Evolutionary conservation across 306 rosid species (phyloP).

Genomic region (Nissolia schottii): DNA sequence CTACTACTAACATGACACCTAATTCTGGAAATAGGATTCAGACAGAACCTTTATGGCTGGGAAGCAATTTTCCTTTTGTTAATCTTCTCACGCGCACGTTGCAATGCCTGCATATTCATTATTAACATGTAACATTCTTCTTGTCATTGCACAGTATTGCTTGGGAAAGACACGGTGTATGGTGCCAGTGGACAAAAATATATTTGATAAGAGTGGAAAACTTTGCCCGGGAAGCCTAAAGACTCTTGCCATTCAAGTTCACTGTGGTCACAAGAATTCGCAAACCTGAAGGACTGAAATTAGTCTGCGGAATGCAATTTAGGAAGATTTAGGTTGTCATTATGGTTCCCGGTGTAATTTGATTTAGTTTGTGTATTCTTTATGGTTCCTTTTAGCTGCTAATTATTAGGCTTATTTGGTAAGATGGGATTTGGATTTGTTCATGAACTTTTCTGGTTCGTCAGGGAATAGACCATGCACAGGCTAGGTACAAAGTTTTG

Average conservation of each 20-base stretch:
- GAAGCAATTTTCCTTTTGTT: no score
- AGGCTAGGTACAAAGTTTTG: not conserved
- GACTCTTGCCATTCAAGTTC: conserved; percentile 7
- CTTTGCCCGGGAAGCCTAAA: not conserved
- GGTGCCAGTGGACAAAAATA: conserved; percentile 5
- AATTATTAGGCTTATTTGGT: not conserved
- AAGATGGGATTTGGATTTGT: not conserved
- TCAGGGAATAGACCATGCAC: not conserved
- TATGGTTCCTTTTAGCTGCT: not conserved
- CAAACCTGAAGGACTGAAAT: not conserved
- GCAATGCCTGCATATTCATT: not conserved
- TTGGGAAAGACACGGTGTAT: conserved; percentile 13
- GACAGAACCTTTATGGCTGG: no score
- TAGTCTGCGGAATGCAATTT: not conserved
- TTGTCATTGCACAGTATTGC: not conserved
- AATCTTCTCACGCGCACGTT: not conserved
- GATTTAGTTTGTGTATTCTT: no score
- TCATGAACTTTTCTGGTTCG: not conserved
- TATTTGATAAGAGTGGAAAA: not conserved
- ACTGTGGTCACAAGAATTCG: not conserved
- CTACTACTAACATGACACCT: no score
- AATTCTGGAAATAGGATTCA: no score
- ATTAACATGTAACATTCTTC: not conserved
- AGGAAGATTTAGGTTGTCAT: not conserved
- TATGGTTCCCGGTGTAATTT: no score